Conservation (phyloP, 2,329 filamentous ascomycete genomes). For the Ophiognomonia clavigignenti-juglandacearum region DNA sequence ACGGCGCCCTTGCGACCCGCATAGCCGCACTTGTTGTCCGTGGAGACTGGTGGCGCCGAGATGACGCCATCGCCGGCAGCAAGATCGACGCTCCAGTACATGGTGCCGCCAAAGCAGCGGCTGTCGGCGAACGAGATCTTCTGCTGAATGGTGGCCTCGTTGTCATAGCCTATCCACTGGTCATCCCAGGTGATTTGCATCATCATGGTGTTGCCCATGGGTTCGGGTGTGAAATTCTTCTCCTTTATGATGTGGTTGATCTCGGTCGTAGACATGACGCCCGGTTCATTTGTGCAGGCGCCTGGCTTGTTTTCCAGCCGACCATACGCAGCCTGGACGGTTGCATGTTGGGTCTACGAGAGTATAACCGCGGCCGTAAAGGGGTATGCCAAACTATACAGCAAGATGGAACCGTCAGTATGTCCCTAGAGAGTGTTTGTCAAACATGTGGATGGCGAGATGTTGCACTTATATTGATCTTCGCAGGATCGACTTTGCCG, state of each 20-base stretch:
- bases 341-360: constrained; percentile 24
- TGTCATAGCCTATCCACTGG: constrained; percentile 24
- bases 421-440: too few species aligned
- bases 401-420: too few species aligned
- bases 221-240: background rate
- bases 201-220: constrained; percentile 17
- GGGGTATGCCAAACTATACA: constrained; percentile 42
- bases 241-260: constrained; percentile 25
- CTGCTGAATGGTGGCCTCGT: constrained; percentile 18
- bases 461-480: constrained; percentile 42
- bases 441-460: too few species aligned
- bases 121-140: constrained; percentile 24
- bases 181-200: constrained; percentile 24
- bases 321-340: constrained; percentile 20
- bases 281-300: constrained; percentile 23
- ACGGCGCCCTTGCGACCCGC: too few species aligned
- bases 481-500: constrained; percentile 30
- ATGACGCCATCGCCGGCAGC: too few species aligned
- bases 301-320: constrained; percentile 23
- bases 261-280: constrained; percentile 27
- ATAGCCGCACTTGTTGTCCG: too few species aligned
- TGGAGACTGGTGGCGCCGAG: too few species aligned
- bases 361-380: constrained; percentile 43
- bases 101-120: constrained; percentile 27
- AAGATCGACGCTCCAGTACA: constrained; percentile 27